phyloP scores from a whole-genome alignment of 805 yeast genomes.

The Teunomyces lycoperdinae region DNA sequence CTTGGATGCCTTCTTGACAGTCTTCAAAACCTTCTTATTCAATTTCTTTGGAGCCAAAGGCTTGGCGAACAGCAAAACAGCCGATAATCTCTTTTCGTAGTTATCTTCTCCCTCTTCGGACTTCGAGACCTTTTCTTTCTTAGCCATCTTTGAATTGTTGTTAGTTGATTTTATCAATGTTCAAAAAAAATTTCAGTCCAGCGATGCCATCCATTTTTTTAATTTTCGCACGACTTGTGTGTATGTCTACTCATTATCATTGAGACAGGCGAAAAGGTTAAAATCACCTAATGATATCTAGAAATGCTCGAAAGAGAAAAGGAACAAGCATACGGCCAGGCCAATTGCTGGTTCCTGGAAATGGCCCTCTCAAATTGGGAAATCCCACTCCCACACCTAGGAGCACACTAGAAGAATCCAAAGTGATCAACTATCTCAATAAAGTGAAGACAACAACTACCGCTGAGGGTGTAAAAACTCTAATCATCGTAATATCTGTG shows the following conservation, averaged over 20 bases:
- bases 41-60: constrained; percentile 95
- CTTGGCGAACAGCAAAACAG: constrained; percentile 85
- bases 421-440: constrained; percentile 22
- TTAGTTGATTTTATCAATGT: background rate
- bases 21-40: constrained; percentile 91
- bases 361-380: constrained; percentile 5
- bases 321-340: background rate
- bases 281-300: background rate
- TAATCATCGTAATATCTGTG: constrained; percentile 17
- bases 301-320: background rate
- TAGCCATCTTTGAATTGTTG: constrained; percentile 28
- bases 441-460: constrained; percentile 9
- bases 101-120: constrained; percentile 56
- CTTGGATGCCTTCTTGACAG: constrained; percentile 96
- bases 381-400: background rate
- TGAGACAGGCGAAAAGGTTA: no score
- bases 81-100: constrained; percentile 89
- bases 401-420: constrained; percentile 21
- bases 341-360: background rate
- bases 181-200: constrained; percentile 6
- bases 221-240: background rate
- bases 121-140: constrained; percentile 47
- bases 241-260: background rate
- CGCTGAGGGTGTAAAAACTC: background rate
- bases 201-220: constrained; percentile 9